Base-by-base conservation (phyloP, 2,329 filamentous ascomycete species). In the Penicillium rolfsii region DNA sequence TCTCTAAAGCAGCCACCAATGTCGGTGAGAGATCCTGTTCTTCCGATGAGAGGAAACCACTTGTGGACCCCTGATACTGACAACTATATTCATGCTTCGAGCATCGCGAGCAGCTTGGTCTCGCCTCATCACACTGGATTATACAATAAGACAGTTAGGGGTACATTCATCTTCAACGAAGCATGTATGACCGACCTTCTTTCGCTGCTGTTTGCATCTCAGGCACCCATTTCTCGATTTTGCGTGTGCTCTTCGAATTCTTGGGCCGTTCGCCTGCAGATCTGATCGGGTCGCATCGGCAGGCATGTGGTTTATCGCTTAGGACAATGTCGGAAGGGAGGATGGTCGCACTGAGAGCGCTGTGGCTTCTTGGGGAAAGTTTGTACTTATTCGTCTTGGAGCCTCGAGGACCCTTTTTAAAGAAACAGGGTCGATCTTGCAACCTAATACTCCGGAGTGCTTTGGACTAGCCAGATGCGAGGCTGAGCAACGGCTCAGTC, bases 141-240 rank as follows among this genome's bases (percentile, higher is more conserved):
- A 33, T 35, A 12, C 12, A 19, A 35, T 22, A 6, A 35, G 46
- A 35, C 11, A 2, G 1, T 33, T 4, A 22, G n/a, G n/a, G 12
- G 16, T 9, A 8, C 14, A 19, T 35, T 19, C n/a, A 9, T 4
- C 24, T 2, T 22, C 22, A 6, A 2, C 11, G 9, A 33, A 22
- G 4, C 4, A 14, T 35, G 33, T 35, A 35, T 35, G 7, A 22
- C 46, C 8, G 4, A 74, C 74, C 74, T 76, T 77, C 40, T 76
- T 76, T 50, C 75, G 65, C 49, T 71, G 73, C 41, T 72, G 68
- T 55, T 77, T 76, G 59, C 75, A 77, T 64, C 70, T 68, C 3
- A 69, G 59, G 48, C 74, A 77, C 22, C 75, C 75, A 57, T 71
- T 69, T 24, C 74, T 64, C 2, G 74, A 77, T 62, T 77, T 77